Evolutionary conservation across 2,329 filamentous ascomycete genomes (phyloP), one percentile per base, ranked within the genome.

Genomic region (Hansfordia pulvinata): DNA sequence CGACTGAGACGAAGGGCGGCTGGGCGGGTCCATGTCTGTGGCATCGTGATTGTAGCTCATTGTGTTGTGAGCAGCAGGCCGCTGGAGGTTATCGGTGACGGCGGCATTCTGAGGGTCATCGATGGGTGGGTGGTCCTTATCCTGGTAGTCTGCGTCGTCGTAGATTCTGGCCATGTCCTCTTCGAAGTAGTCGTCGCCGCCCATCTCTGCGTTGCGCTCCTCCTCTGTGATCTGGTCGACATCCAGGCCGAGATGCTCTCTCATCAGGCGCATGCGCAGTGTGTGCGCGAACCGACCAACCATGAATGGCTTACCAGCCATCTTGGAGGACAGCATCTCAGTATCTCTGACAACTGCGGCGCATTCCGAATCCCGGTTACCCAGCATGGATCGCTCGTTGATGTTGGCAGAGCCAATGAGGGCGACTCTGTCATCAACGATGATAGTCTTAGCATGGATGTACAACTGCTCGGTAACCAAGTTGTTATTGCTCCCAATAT

Each of bases 351-450:
- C 81, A 22, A 96, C 69, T 6, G 86, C 78, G 5, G 88, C 90
- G 35, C 82, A 75, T 53, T 98, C 90, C 0, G 88, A 94, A 51
- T 98, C 90, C 42, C 90, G 73, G 25, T 72, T 78, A 7, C 90
- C 90, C 34, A 94, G 53, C 84, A 96, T 85, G 6, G 88, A 96
- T 23, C 90, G 76, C 52, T 98, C 90, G 43, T 98, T 98, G 61
- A 98, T 96, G 48, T 98, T 98, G 28, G 90, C 90, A 23, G 88
- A 96, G 11, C 90, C 90, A 41, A 98, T 98, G 34, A 98, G 75
- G 12, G 79, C 88, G 31, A 90, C 73, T 18, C 88, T 74, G 44
- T 98, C 90, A 50, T 98, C 90, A 4, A 93, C 88, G 30, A 98
- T 69, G 63, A 96, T 96, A 38, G 80, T 80, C 55, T 98, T 98